Conservation (phyloP, 2,329 filamentous ascomycete species). For the Amphichorda felina region DNA sequence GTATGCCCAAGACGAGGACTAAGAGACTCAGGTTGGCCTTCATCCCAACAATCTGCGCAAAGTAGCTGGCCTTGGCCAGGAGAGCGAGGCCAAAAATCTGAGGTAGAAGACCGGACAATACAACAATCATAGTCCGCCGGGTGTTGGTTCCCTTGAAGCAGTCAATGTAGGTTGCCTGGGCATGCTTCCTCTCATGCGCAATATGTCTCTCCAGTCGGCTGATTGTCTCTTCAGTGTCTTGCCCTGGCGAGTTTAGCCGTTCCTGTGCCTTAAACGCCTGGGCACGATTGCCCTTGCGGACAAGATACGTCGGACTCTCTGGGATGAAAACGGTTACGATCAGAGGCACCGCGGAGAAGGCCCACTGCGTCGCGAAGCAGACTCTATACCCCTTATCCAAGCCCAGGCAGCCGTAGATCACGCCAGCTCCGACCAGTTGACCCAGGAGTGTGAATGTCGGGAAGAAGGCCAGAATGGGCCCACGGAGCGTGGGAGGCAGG, state of each 20-base stretch:
- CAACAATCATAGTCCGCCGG: constrained; percentile 26
- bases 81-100: constrained; percentile 32
- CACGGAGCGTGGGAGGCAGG: constrained; percentile 30
- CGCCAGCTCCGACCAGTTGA: constrained; percentile 30
- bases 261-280: constrained; percentile 32
- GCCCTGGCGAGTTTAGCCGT: constrained; percentile 21
- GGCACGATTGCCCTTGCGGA: constrained; percentile 25
- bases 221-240: background rate
- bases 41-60: constrained; percentile 22
- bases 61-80: constrained; percentile 29
- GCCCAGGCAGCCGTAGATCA: constrained; percentile 20
- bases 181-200: constrained; percentile 21
- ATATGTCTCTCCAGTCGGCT: constrained; percentile 15
- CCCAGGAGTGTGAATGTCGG: constrained; percentile 35
- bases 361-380: constrained; percentile 31
- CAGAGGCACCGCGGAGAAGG: constrained; percentile 27
- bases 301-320: constrained; percentile 36
- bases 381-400: constrained; percentile 21
- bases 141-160: constrained; percentile 31
- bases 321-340: constrained; percentile 31
- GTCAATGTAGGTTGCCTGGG: constrained; percentile 22
- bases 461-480: constrained; percentile 33
- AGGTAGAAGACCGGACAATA: constrained; percentile 28
- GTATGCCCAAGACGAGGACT: constrained; percentile 31
- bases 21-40: constrained; percentile 20